Evolutionary conservation across 2,329 filamentous ascomycete genomes (phyloP).

Genomic region (Ophiocordyceps unilateralis): DNA sequence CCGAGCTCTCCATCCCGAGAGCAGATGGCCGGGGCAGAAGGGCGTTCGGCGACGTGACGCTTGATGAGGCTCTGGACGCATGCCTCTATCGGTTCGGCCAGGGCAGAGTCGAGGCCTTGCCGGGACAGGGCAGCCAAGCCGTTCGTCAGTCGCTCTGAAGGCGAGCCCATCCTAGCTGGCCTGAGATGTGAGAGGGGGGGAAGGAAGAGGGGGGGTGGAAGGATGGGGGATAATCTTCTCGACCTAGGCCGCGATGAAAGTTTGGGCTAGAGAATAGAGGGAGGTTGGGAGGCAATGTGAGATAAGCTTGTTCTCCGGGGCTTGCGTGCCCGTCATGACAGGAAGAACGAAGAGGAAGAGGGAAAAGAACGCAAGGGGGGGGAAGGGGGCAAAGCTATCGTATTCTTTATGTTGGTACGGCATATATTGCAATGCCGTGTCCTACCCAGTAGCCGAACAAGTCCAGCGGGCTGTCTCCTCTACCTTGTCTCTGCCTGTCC

Average conservation of each 20-base stretch:
- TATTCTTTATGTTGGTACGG: no score
- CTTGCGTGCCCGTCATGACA: not conserved
- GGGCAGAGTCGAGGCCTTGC: not conserved
- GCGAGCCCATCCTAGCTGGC: not conserved
- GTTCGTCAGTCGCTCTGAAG: not conserved
- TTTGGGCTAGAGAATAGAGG: not conserved
- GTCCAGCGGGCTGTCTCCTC: no score
- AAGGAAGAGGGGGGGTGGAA: not conserved
- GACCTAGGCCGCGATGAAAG: not conserved
- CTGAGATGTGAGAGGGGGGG: not conserved
- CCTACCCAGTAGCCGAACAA: no score
- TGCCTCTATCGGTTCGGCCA: constrained; percentile 1
- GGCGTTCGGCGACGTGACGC: not conserved
- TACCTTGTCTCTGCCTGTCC: no score
- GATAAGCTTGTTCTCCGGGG: not conserved
- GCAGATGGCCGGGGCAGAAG: constrained; percentile 1
- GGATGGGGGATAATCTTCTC: not conserved
- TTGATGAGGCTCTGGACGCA: constrained; percentile 3
- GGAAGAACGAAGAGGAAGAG: not conserved
- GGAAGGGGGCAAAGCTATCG: not conserved
- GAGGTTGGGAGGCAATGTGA: not conserved
- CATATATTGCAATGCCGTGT: no score
- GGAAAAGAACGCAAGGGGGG: not conserved
- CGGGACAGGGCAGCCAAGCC: not conserved
- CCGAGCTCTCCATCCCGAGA: constrained; percentile 3